phyloP scores from a whole-genome alignment of 1,284 basidiomycete genomes.

The Tilletia indica region DNA sequence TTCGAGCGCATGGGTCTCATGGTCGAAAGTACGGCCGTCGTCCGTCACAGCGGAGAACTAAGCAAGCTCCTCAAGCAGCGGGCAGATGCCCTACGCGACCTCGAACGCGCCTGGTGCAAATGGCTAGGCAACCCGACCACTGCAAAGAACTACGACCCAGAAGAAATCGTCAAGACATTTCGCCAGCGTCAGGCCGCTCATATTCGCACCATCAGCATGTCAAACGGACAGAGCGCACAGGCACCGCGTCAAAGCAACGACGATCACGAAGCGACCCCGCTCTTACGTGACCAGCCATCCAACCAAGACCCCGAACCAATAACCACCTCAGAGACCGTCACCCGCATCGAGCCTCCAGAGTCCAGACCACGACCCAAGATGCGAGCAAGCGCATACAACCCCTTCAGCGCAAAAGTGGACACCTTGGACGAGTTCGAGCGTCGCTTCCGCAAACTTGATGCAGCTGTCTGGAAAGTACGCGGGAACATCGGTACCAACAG shows the following conservation, averaged over 20 bases:
- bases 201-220: slow-evolving; percentile 4
- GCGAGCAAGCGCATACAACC: slow-evolving; percentile 38
- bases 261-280: slow-evolving; percentile 16
- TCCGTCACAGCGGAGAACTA: slow-evolving; percentile 75
- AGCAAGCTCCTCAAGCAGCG: slow-evolving; percentile 72
- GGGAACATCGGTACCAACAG: slow-evolving; percentile 70
- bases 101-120: slow-evolving; percentile 78
- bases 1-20: slow-evolving; percentile 71
- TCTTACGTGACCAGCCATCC: background rate
- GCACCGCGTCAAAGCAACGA: background rate
- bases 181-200: slow-evolving; percentile 5
- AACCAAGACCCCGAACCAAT: background rate
- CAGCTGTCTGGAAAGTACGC: slow-evolving; percentile 61
- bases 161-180: slow-evolving; percentile 41
- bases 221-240: background rate
- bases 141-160: slow-evolving; percentile 70
- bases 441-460: slow-evolving; percentile 30
- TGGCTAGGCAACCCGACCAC: slow-evolving; percentile 90
- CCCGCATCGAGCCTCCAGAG: slow-evolving; percentile 14
- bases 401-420: slow-evolving; percentile 42
- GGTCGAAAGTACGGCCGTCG: slow-evolving; percentile 87
- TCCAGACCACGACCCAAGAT: slow-evolving; percentile 33
- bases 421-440: slow-evolving; percentile 43
- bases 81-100: slow-evolving; percentile 71
- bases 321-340: background rate